These are phyloP conservation scores for Ustilago cynodontis DNA, from an alignment of 1,284 basidiomycete genomes.

Conservation along the genomic window DNA sequence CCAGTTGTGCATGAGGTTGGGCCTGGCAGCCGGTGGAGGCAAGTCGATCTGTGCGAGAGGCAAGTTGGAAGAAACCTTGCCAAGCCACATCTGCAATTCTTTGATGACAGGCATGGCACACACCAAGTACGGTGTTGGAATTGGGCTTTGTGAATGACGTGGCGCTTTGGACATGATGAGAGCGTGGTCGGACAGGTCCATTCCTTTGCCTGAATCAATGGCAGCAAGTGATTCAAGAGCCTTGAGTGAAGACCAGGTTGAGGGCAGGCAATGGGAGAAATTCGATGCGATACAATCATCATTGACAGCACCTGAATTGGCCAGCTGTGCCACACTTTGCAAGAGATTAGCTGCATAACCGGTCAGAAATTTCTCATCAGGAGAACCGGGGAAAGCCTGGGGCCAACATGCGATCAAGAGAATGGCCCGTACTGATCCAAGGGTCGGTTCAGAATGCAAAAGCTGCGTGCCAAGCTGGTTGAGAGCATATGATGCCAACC, in stretches of 20 bases:
- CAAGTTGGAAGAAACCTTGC: constrained; percentile 31
- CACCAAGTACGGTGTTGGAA: constrained; percentile 30
- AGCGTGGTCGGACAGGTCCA: constrained; percentile 42
- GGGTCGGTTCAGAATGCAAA: constrained; percentile 21
- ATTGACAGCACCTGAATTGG: constrained; percentile 6
- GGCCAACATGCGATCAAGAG: constrained; percentile 48
- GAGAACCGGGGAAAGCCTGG: constrained; percentile 41
- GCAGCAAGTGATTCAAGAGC: constrained; percentile 41
- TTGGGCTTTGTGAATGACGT: constrained; percentile 28
- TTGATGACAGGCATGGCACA: constrained; percentile 28
- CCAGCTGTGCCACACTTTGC: constrained; percentile 21
- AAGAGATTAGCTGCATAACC: constrained; percentile 29
- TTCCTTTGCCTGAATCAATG: constrained; percentile 37
- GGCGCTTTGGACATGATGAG: constrained; percentile 36
- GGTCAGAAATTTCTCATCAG: constrained; percentile 35
- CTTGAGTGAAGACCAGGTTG: constrained; percentile 28
- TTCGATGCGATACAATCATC: constrained; percentile 18
- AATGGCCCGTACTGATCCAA: constrained; percentile 39
- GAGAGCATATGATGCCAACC: constrained; percentile 25
- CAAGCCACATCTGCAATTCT: constrained; percentile 40
- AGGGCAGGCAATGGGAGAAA: constrained; percentile 24
- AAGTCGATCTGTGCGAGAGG: constrained; percentile 26
- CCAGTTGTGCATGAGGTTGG: constrained; percentile 45
- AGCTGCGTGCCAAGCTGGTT: constrained; percentile 27
- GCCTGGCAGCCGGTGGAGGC: constrained; percentile 12